Evolutionary conservation across 306 rosid species (phyloP).

Genomic region (Urtica urens): DNA sequence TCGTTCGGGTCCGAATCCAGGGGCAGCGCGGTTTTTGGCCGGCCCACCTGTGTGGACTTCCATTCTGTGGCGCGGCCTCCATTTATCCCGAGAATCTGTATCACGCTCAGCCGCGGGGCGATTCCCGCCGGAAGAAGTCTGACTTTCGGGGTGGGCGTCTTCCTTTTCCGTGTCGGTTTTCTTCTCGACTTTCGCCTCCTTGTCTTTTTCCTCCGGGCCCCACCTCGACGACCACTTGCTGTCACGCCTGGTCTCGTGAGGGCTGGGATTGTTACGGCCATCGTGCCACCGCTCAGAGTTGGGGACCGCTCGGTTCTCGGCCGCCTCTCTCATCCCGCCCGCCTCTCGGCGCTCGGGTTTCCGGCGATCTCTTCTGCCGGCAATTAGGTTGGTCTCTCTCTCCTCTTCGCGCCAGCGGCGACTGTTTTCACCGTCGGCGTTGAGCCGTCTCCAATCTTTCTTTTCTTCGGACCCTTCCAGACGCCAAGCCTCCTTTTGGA

Average conservation of each 20-base stretch:
- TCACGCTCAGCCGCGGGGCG: slow-evolving; percentile 48
- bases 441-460: slow-evolving; percentile 40
- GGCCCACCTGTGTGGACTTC: slow-evolving; percentile 38
- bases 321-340: slow-evolving; percentile 27
- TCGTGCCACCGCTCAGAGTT: slow-evolving; percentile 46
- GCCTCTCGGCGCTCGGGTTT: slow-evolving; percentile 46
- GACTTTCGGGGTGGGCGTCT: slow-evolving; percentile 31
- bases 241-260: slow-evolving; percentile 45
- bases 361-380: slow-evolving; percentile 46
- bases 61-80: slow-evolving; percentile 64
- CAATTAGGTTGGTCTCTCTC: slow-evolving; percentile 50
- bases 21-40: slow-evolving; percentile 41
- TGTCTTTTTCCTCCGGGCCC: slow-evolving; percentile 63
- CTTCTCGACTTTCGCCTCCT: slow-evolving; percentile 40
- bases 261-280: slow-evolving; percentile 34
- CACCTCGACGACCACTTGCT: slow-evolving; percentile 51
- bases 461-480: slow-evolving; percentile 43
- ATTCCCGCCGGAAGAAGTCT: slow-evolving; percentile 24
- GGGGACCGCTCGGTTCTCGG: slow-evolving; percentile 32
- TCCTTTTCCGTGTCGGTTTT: slow-evolving; percentile 39
- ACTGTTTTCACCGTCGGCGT: slow-evolving; percentile 34
- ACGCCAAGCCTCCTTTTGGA: slow-evolving; percentile 47
- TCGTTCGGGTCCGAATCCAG: slow-evolving; percentile 44
- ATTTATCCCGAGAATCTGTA: slow-evolving; percentile 48
- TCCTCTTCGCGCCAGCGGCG: slow-evolving; percentile 68